Evolutionary conservation across 2,329 filamentous ascomycete genomes (phyloP).

Genomic region (Calcarisporium arbuscula): DNA sequence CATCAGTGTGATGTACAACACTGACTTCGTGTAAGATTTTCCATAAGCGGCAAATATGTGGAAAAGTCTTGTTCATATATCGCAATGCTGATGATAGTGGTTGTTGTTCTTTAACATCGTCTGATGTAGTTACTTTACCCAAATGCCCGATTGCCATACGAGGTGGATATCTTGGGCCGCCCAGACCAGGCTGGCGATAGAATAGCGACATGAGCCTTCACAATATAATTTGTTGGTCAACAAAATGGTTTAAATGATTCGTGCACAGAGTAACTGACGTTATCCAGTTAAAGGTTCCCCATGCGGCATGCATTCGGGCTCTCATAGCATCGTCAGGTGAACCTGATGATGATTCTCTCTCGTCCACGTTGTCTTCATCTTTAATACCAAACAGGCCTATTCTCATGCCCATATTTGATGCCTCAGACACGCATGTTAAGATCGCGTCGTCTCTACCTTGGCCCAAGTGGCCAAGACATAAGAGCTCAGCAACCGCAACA

Average conservation of each 20-base stretch:
- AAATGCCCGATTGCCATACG: too few relatives aligned
- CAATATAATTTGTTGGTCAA: too few relatives aligned
- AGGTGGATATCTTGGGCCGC: conserved; percentile 2
- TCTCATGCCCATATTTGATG: conserved; percentile 21
- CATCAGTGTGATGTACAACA: conserved; percentile 20
- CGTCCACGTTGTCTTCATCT: conserved; percentile 1
- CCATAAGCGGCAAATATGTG: conserved; percentile 29
- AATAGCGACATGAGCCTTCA: conserved; percentile 5
- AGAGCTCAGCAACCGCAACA: conserved; percentile 24
- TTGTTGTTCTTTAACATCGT: too few relatives aligned
- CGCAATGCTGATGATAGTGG: too few relatives aligned
- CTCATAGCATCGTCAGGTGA: conserved; percentile 4
- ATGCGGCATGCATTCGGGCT: conserved; percentile 17
- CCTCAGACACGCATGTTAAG: conserved; percentile 21
- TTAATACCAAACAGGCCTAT: conserved; percentile 23
- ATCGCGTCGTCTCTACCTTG: conserved; percentile 28
- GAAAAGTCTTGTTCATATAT: conserved; percentile 22
- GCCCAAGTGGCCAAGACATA: conserved; percentile 27
- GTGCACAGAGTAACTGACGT: conserved; percentile 23
- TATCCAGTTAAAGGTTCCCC: conserved; percentile 31
- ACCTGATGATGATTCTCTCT: too few relatives aligned
- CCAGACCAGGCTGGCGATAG: conserved; percentile 3
- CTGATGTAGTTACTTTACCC: too few relatives aligned
- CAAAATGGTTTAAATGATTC: too few relatives aligned
- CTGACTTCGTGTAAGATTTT: conserved; percentile 26